Base-by-base conservation (phyloP, 176 grass and related monocot genomes). In the Chrysopogon serrulatus region DNA sequence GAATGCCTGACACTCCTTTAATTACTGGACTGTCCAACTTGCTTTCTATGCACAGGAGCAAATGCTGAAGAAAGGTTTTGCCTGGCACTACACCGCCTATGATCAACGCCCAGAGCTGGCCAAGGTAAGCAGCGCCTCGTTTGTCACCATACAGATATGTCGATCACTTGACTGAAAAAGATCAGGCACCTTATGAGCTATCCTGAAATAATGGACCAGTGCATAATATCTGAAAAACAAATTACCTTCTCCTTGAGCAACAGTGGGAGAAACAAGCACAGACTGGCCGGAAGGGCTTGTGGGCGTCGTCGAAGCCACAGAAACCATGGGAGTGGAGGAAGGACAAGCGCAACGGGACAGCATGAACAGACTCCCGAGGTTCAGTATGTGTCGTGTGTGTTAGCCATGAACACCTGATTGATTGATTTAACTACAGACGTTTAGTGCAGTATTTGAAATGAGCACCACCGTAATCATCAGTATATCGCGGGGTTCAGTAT, bases 301-400 rank as follows among this genome's bases (percentile, higher is more conserved):
- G 96, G 96, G 91, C 91, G 83, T 62, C 88, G 31, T 87, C 90
- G 8, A 82, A 89, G 44, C 96, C 96, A 19, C 89, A 96, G 74
- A 92, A 96, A 64, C 96, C 96, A 88, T 99, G 96, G 96, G 96
- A 99, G 72, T 94, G 94, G 93, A 94, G 91, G 84, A 99, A 87
- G 77, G 78, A 74, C 23, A 83, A 85, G 76, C 91, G 91, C 53
- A 99, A 96, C 16, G 91, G 90, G 40, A 34, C 63, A 60, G 79
- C 74, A 5, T 94, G 83, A 91, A 19, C 41, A 42, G 6, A 41
- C 5, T 7, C 37, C 10, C 5, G 13, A 11, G 21, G 37, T 68
- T 76, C 23, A 8, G 43, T 43, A 39, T 31, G 31, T 76, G 19
- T 10, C 26, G 49, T 76, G 28, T 57, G 37, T 21, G 21, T 14